Evolutionary conservation across 202 grass and related monocot genomes (phyloP).

Genomic region (Setaria italica): DNA sequence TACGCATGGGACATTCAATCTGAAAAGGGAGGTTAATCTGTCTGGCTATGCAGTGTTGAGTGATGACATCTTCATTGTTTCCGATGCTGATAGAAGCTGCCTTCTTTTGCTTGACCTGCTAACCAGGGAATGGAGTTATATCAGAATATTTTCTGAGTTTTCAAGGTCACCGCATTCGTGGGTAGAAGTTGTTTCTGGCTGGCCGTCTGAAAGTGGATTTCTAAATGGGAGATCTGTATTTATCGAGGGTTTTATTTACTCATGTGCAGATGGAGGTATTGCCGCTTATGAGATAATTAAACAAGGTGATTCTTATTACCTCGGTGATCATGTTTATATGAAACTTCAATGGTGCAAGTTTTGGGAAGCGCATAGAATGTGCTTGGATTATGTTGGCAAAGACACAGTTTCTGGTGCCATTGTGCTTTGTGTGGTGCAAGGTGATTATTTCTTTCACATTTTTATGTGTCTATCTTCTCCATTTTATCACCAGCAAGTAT

Average conservation of each 20-base stretch:
- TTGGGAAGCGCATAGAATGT: background rate
- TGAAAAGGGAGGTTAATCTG: background rate
- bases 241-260: slow-evolving; percentile 34
- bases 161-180: too few species aligned
- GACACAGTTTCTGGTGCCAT: background rate
- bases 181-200: too few species aligned
- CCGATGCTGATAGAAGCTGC: background rate
- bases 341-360: background rate
- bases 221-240: slow-evolving; percentile 10
- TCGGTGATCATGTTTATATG: background rate
- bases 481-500: too few species aligned
- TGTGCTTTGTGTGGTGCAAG: slow-evolving; percentile 30
- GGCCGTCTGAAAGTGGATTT: background rate
- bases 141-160: too few species aligned
- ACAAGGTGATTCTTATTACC: background rate
- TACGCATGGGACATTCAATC: background rate
- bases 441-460: background rate
- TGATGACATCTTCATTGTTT: slow-evolving; percentile 25
- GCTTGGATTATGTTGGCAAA: slow-evolving; percentile 16
- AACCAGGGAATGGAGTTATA: background rate
- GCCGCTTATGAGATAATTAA: background rate
- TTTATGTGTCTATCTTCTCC: background rate
- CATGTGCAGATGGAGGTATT: slow-evolving; percentile 8
- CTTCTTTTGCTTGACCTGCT: background rate
- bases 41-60: slow-evolving; percentile 12